Evolutionary conservation across 768 basidiomycete genomes (phyloP), one percentile per base, ranked within the genome.

Genomic region (Suillus spraguei): DNA sequence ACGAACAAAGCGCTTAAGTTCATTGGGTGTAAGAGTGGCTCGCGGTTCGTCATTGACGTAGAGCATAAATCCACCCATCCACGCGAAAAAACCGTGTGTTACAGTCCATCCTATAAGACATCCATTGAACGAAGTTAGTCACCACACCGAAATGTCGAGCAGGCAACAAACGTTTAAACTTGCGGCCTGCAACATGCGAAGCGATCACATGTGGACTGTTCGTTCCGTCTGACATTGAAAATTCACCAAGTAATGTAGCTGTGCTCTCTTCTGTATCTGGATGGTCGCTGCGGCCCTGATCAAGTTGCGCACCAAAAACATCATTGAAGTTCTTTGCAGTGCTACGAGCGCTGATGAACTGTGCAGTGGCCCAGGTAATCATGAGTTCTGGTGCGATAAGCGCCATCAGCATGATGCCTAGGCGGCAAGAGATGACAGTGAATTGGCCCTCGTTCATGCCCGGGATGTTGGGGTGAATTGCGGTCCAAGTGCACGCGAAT

Each of bases 381-480:
- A 75, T 63, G 50, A 74, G 60, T 62, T 76, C 76, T 49, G 76
- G 76, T 13, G 67, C 67, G 14, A 75, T 59, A 8, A 76, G 24
- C 1, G 70, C 66, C 59, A 66, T 64, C 33, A 70, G 50, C 62
- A 72, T 70, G n/a, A 71, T 35, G 24, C 60, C 46, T 14, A 71
- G 39, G 28, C 69, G 60, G 10, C 66, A 63, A 24, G 36, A 36
- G 2, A 59, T 16, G 13, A 61, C 32, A n/a, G 49, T 53, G 4
- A 56, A 60, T 36, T 16, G 22, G 13, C 60, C 44, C n/a, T 68
- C 67, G 7, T 70, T 46, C 5, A 62, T 61, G 22, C 32, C 47
- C 13, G 76, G 73, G n/a, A 77, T 68, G 62, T 77, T 74, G 16
- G 72, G 73, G 42, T 77, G 38, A 13, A 74, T 56, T 4, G 70